Evolutionary conservation across 768 basidiomycete species (phyloP).

Genomic region (Tulasnella sp.): DNA sequence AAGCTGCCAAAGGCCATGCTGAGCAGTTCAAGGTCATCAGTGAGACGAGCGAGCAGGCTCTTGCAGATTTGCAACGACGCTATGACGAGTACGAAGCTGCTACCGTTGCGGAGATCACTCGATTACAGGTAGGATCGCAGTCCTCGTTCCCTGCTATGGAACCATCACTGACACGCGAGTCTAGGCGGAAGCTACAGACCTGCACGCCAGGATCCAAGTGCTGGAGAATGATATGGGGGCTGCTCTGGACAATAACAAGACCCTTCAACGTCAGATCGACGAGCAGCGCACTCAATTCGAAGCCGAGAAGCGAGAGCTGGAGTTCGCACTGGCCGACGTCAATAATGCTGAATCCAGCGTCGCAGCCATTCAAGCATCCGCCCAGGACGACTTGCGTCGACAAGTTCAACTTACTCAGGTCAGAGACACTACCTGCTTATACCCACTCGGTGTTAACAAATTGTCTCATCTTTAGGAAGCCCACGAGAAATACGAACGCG

Average conservation of each 20-base stretch:
- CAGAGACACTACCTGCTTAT: slow-evolving; percentile 27
- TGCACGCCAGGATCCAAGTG: slow-evolving; percentile 58
- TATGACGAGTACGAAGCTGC: slow-evolving; percentile 76
- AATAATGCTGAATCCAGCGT: slow-evolving; percentile 66
- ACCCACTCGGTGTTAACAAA: neutral
- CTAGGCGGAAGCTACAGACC: slow-evolving; percentile 60
- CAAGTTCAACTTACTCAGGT: slow-evolving; percentile 71
- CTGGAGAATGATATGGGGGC: slow-evolving; percentile 53
- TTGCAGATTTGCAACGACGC: slow-evolving; percentile 63
- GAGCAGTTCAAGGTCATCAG: slow-evolving; percentile 86
- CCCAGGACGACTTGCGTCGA: slow-evolving; percentile 53
- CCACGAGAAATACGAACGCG: slow-evolving; percentile 74
- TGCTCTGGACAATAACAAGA: slow-evolving; percentile 49
- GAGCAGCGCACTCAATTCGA: slow-evolving; percentile 65
- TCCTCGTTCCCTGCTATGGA: neutral
- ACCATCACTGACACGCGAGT: neutral
- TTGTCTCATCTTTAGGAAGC: slow-evolving; percentile 49
- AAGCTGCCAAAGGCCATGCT: slow-evolving; percentile 64
- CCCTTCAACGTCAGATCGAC: slow-evolving; percentile 64
- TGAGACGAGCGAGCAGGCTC: slow-evolving; percentile 72
- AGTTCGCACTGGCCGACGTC: slow-evolving; percentile 78
- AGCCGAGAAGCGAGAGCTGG: slow-evolving; percentile 75
- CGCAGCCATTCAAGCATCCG: slow-evolving; percentile 55
- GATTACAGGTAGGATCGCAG: slow-evolving; percentile 57
- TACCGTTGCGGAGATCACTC: slow-evolving; percentile 63